Evolutionary conservation across 2,329 filamentous ascomycete genomes (phyloP).

Genomic region (Dactylonectria estremocensis): DNA sequence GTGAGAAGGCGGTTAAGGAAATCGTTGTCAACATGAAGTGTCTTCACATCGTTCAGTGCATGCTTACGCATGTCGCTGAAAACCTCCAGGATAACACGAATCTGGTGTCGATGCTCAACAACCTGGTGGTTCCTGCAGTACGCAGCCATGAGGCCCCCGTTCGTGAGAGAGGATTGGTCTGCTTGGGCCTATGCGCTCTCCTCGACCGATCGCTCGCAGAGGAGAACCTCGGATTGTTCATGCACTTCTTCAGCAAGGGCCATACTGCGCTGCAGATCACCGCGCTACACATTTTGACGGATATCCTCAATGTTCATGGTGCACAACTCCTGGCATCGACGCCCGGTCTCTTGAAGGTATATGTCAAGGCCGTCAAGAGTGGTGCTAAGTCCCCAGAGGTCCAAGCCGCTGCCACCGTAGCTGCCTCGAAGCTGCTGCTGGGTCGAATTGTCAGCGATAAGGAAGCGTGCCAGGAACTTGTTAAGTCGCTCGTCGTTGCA

Average conservation of each 20-base stretch:
- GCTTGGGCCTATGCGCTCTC: constrained; percentile 90
- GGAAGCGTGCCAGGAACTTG: constrained; percentile 78
- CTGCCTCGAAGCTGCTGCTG: constrained; percentile 89
- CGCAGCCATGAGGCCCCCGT: constrained; percentile 94
- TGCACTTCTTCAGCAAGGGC: constrained; percentile 96
- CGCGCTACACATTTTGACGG: constrained; percentile 90
- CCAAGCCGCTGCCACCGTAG: constrained; percentile 84
- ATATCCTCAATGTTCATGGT: constrained; percentile 92
- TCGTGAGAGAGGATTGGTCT: constrained; percentile 89
- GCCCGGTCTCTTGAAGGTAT: constrained; percentile 85
- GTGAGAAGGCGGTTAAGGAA: constrained; percentile 85
- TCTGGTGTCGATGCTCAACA: constrained; percentile 98
- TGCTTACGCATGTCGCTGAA: constrained; percentile 93
- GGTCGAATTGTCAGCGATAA: constrained; percentile 82
- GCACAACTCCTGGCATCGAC: constrained; percentile 79
- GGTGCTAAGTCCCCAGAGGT: constrained; percentile 79
- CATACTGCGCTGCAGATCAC: constrained; percentile 92
- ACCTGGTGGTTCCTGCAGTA: constrained; percentile 94
- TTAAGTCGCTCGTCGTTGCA: constrained; percentile 85
- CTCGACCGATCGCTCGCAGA: constrained; percentile 92
- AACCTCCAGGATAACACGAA: constrained; percentile 91
- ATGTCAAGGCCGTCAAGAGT: constrained; percentile 84
- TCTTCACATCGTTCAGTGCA: constrained; percentile 96
- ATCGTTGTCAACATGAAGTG: constrained; percentile 99
- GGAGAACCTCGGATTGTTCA: constrained; percentile 92